Base-by-base conservation (phyloP, 306 rosid genomes). In the Rubus idaeus region DNA sequence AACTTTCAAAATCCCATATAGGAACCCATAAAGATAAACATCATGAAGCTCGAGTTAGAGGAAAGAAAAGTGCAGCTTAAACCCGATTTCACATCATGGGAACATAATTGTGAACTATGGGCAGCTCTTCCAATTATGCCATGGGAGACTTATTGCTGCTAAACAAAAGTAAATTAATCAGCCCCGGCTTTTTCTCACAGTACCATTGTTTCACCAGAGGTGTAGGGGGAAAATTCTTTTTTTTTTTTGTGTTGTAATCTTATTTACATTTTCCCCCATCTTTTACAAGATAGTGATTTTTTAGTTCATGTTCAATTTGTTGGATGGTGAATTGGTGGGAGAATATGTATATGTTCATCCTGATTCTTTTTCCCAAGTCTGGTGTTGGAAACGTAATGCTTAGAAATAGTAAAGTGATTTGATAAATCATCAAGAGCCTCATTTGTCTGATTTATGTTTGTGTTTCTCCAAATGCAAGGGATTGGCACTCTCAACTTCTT, bases 61-160 rank as follows among this genome's bases (percentile, higher is more conserved):
- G 98, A 68, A 91, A 90, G 86, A 85, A 74, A 77, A 75, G 45
- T 44, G 69, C 56, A 44, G 91, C 83, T 77, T 88, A 85, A 79
- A 78, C 67, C 58, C 55, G 51, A 51, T 30, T 70, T 57, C 75
- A 82, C 81, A 71, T 74, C 50, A 68, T 71, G 75, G 82, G 68
- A 90, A 77, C 86, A 60, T 77, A 75, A 46, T 61, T 76, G 30
- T 68, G 70, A 49, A 78, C 39, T 40, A 56, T 70, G 68, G 74
- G 72, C 51, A 57, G 69, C 69, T 73, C 71, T 79, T 74, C 81
- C 64, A 23, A 57, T 66, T 49, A 75, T 68, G 52, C 42, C 10
- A n/a, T 63, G 50, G 80, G 56, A 75, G 79, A 63, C 73, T 61
- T 57, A 61, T 73, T 73, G 83, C 53, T 76, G 78, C 55, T 69